A percentile compares a stretch with the other conserved stretches of the same genome.
Evolutionary conservation across 2,329 filamentous ascomycete species (phyloP).

Genomic region (Thelonectria blattea): DNA sequence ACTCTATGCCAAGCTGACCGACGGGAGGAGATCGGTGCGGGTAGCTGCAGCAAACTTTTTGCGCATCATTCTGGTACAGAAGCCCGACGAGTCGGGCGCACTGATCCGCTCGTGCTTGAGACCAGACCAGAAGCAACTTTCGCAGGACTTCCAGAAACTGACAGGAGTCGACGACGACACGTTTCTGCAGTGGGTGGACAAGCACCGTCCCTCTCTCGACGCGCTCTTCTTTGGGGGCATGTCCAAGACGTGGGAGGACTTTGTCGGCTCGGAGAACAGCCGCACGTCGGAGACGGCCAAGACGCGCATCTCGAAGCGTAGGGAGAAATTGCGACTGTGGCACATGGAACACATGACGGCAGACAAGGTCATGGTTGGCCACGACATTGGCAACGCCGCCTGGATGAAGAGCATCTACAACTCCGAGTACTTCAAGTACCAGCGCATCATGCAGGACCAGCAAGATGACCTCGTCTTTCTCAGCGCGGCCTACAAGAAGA

Average conservation of each 20-base stretch:
- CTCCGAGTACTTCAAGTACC: conserved; percentile 90
- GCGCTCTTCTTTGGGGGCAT: conserved; percentile 81
- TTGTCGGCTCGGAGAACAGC: conserved; percentile 81
- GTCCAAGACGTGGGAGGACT: conserved; percentile 86
- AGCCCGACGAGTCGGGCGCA: conserved; percentile 78
- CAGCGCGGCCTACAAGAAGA: conserved; percentile 74
- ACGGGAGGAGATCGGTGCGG: conserved; percentile 69
- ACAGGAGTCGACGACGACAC: conserved; percentile 88
- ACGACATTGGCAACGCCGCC: conserved; percentile 84
- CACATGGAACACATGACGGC: conserved; percentile 69
- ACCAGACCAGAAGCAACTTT: conserved; percentile 73
- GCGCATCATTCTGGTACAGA: conserved; percentile 93
- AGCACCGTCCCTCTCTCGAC: conserved; percentile 79
- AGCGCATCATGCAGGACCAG: conserved; percentile 87
- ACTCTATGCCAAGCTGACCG: conserved; percentile 87
- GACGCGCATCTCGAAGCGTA: conserved; percentile 73
- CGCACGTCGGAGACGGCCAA: conserved; percentile 78
- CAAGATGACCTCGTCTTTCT: conserved; percentile 87
- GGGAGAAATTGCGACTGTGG: conserved; percentile 84
- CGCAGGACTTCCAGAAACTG: conserved; percentile 79
- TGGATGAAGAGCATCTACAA: conserved; percentile 97
- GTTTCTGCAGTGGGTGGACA: conserved; percentile 87
- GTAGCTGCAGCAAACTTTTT: conserved; percentile 82
- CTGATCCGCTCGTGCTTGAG: conserved; percentile 76
- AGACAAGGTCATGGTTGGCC: conserved; percentile 77